A percentile compares a stretch with the other conserved stretches of the same genome.
Evolutionary conservation across 768 basidiomycete species (phyloP).

Genomic region (Rhizopogon vesiculosus): DNA sequence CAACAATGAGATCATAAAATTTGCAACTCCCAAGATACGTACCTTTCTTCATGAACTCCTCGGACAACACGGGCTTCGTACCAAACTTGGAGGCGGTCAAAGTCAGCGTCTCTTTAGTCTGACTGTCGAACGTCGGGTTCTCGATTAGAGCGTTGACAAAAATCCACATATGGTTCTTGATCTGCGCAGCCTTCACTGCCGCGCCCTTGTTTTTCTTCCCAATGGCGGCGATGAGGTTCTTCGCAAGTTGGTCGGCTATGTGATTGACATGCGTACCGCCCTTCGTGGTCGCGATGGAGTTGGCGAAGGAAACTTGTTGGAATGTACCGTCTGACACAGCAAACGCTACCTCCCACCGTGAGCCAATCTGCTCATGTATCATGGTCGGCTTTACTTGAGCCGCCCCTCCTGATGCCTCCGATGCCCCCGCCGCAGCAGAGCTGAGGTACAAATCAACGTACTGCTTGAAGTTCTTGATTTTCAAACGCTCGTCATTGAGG

Average conservation of each 20-base stretch:
- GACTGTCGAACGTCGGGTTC: constrained; percentile 98
- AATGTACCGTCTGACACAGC: constrained; percentile 89
- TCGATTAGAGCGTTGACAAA: constrained; percentile 95
- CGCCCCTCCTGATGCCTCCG: constrained; percentile 72
- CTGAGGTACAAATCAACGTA: constrained; percentile 93
- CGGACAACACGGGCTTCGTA: constrained; percentile 75
- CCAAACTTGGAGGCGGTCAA: constrained; percentile 86
- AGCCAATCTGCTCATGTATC: constrained; percentile 74
- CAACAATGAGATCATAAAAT: background rate
- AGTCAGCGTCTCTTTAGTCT: constrained; percentile 95
- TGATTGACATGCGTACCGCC: constrained; percentile 90
- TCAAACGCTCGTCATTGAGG: constrained; percentile 87
- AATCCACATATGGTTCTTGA: constrained; percentile 98
- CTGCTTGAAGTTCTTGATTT: constrained; percentile 93
- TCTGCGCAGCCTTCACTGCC: constrained; percentile 87
- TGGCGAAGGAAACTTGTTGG: constrained; percentile 96
- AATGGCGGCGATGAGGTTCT: constrained; percentile 75
- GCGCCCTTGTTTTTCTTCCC: constrained; percentile 97
- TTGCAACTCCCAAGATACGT: constrained; percentile 9
- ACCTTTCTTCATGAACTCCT: constrained; percentile 98
- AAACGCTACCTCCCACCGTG: constrained; percentile 95
- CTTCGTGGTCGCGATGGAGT: constrained; percentile 94
- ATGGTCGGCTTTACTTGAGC: constrained; percentile 71
- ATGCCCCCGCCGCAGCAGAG: constrained; percentile 66
- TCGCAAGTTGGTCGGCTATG: constrained; percentile 86